Evolutionary conservation across 306 rosid genomes (phyloP).

Genomic region (Begonia fuchsioides): DNA sequence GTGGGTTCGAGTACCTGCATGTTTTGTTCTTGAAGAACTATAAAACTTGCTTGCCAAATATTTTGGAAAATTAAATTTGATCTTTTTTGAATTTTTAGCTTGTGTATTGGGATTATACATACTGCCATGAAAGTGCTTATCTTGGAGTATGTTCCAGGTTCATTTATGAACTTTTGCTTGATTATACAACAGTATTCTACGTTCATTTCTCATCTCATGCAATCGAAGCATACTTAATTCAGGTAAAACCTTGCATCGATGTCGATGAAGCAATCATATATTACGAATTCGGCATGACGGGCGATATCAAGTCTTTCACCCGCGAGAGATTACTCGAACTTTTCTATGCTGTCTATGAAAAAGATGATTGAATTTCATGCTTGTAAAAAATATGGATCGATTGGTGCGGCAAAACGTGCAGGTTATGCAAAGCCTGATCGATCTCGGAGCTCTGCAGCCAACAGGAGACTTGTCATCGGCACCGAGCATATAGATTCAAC

Average conservation of each 20-base stretch:
- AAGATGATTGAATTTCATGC: constrained; percentile 25
- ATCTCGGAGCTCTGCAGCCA: constrained; percentile 77
- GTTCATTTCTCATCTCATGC: constrained; percentile 58
- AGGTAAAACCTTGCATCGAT: constrained; percentile 91
- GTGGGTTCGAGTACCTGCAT: constrained; percentile 93
- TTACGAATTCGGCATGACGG: constrained; percentile 99
- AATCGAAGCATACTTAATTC: constrained; percentile 85
- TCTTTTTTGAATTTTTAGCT: constrained; percentile 27
- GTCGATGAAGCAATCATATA: constrained; percentile 68
- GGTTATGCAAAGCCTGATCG: constrained; percentile 62
- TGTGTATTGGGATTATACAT: constrained; percentile 90
- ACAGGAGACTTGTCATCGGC: constrained; percentile 69
- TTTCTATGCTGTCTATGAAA: constrained; percentile 72
- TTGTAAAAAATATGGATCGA: background rate
- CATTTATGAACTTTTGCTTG: constrained; percentile 18
- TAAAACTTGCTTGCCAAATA: constrained; percentile 5
- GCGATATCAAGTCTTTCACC: constrained; percentile 82
- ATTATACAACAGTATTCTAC: background rate
- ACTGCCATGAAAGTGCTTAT: constrained; percentile 77
- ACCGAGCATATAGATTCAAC: background rate
- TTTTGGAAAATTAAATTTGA: constrained; percentile 1
- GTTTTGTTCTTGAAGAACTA: constrained; percentile 23
- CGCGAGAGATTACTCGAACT: constrained; percentile 80
- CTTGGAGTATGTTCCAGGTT: constrained; percentile 96
- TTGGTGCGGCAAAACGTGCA: constrained; percentile 19